Conservation (phyloP, 192 early-diverging fungal genomes). For the Obelidium mucronatum region DNA sequence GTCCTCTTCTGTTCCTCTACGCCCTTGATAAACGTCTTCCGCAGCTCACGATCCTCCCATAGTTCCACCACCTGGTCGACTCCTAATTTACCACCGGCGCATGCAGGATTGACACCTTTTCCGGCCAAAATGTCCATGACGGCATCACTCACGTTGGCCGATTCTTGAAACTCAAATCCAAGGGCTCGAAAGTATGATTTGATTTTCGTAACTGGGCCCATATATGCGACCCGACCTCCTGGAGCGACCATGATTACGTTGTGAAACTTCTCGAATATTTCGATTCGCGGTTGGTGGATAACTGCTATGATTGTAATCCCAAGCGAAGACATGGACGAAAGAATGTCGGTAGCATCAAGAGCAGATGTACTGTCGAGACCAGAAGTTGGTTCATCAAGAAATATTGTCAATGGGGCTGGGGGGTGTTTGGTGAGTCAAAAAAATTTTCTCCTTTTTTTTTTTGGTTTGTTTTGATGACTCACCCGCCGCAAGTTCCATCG, state of each 20-base stretch:
- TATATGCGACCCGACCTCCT: slow-evolving; percentile 68
- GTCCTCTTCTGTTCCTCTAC: not conserved
- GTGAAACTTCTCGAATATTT: slow-evolving; percentile 84
- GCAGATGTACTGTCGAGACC: slow-evolving; percentile 76
- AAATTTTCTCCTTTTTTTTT: not conserved
- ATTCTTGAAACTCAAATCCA: slow-evolving; percentile 37
- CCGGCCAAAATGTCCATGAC: slow-evolving; percentile 59
- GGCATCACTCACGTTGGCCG: slow-evolving; percentile 51
- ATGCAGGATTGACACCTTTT: slow-evolving; percentile 31
- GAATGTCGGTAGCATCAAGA: slow-evolving; percentile 75
- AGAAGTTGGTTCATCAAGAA: slow-evolving; percentile 90
- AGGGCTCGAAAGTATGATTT: slow-evolving; percentile 48
- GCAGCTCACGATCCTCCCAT: slow-evolving; percentile 29
- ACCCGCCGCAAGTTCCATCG: slow-evolving; percentile 78
- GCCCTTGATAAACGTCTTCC: not conserved
- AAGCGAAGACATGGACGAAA: slow-evolving; percentile 77
- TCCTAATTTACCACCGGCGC: not conserved
- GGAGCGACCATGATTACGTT: slow-evolving; percentile 74
- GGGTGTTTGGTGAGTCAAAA: not conserved
- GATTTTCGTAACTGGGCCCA: slow-evolving; percentile 34
- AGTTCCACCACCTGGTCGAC: slow-evolving; percentile 17
- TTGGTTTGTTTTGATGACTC: not conserved
- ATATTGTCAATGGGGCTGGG: slow-evolving; percentile 76
- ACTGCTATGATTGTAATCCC: slow-evolving; percentile 70
- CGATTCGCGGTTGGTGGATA: slow-evolving; percentile 87